Conservation (phyloP, 2,329 filamentous ascomycete genomes). For the Trichoderma endophyticum region DNA sequence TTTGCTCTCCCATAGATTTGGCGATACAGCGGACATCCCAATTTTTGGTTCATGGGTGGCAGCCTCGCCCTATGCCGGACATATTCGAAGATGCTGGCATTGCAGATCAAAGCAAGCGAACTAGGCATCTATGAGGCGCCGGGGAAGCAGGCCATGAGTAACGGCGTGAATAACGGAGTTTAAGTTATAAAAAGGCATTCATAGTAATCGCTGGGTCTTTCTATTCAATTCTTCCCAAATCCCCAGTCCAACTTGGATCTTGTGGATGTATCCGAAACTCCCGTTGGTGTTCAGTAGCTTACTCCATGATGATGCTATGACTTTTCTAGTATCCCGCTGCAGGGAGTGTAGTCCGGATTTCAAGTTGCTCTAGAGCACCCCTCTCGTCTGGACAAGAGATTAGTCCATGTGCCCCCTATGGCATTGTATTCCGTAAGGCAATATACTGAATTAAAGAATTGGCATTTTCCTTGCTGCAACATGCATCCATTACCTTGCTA, state of each 20-base stretch:
- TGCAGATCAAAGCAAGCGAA: slow-evolving; percentile 49
- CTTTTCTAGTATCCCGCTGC: not conserved
- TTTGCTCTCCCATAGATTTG: slow-evolving; percentile 35
- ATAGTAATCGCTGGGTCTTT: not conserved
- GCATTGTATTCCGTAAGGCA: not conserved
- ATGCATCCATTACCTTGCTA: too few relatives aligned
- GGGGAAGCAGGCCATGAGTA: not conserved
- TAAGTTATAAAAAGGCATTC: not conserved
- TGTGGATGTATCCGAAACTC: not conserved
- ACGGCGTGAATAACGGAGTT: not conserved
- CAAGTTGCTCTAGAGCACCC: not conserved
- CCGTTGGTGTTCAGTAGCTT: not conserved
- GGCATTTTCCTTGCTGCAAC: too few relatives aligned
- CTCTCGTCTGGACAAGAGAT: not conserved
- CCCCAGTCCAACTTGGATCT: too few relatives aligned
- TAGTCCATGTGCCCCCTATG: not conserved
- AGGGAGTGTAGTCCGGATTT: not conserved
- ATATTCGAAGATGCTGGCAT: slow-evolving; percentile 52
- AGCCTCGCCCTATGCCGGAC: slow-evolving; percentile 61
- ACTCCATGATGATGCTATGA: not conserved
- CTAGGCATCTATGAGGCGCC: not conserved
- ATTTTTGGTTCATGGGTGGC: slow-evolving; percentile 65
- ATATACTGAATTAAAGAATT: not conserved
- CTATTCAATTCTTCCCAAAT: not conserved
- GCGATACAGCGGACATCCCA: slow-evolving; percentile 58